phyloP scores from a whole-genome alignment of 2,329 filamentous ascomycete genomes.

The Calonectria hongkongensis region DNA sequence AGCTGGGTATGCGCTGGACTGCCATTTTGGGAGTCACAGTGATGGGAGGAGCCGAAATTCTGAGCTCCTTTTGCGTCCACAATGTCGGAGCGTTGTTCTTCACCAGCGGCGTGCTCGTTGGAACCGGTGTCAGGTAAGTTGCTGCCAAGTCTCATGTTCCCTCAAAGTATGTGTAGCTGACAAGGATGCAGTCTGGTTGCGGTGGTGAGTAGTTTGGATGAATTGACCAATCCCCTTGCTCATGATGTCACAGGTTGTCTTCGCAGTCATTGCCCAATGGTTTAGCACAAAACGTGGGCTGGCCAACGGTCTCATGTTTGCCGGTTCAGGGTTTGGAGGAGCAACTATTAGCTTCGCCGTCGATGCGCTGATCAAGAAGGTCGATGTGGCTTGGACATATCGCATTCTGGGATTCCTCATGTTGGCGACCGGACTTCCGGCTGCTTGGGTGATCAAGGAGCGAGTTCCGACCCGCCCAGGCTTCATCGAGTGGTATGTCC shows the following conservation, averaged over 20 bases:
- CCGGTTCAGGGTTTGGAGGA: constrained; percentile 73
- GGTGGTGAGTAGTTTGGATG: constrained; percentile 55
- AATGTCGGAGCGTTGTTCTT: constrained; percentile 61
- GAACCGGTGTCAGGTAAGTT: constrained; percentile 57
- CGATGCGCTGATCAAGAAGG: constrained; percentile 65
- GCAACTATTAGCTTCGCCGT: constrained; percentile 69
- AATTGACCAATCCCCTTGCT: not conserved
- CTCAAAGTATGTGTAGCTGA: constrained; percentile 21
- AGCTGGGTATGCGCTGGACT: constrained; percentile 68
- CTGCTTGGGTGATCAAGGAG: constrained; percentile 71
- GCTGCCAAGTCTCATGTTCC: not conserved
- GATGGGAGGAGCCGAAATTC: constrained; percentile 70
- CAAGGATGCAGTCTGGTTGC: constrained; percentile 58
- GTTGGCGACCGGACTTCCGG: constrained; percentile 71
- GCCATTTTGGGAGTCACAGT: constrained; percentile 69
- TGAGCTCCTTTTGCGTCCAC: constrained; percentile 61
- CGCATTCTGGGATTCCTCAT: constrained; percentile 71
- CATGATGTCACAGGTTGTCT: constrained; percentile 59
- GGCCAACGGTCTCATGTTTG: constrained; percentile 72
- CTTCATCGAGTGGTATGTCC: constrained; percentile 68
- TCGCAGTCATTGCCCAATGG: constrained; percentile 70
- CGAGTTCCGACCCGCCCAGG: constrained; percentile 50
- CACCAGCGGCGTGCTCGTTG: constrained; percentile 58
- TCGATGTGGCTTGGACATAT: constrained; percentile 69
- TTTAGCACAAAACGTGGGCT: constrained; percentile 71